Conservation (phyloP, 192 early-diverging fungal species). For the Powellomyces hirtus region DNA sequence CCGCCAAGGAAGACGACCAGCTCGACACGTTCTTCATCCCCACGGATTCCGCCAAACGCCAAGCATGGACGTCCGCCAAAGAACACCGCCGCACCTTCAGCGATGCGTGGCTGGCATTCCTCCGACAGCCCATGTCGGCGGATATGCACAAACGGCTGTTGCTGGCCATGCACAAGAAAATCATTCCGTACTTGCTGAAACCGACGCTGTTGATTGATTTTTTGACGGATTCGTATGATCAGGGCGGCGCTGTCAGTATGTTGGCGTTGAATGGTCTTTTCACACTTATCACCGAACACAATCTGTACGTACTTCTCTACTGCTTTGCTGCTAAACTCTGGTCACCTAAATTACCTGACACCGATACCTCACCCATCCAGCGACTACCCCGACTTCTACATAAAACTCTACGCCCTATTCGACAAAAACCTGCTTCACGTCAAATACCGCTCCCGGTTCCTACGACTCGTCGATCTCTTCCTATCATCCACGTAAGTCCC, state of each 20-base stretch:
- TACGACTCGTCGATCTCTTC: slow-evolving; percentile 88
- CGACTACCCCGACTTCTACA: slow-evolving; percentile 98
- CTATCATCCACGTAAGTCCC: slow-evolving; percentile 71
- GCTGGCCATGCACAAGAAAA: slow-evolving; percentile 77
- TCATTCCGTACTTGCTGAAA: slow-evolving; percentile 83
- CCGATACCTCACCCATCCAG: slow-evolving; percentile 35
- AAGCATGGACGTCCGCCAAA: slow-evolving; percentile 7
- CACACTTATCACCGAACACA: slow-evolving; percentile 91
- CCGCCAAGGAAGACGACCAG: slow-evolving; percentile 9
- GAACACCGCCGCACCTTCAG: slow-evolving; percentile 71
- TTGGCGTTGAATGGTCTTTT: slow-evolving; percentile 95
- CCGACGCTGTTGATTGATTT: slow-evolving; percentile 88
- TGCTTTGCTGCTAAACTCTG: not conserved
- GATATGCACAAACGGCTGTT: slow-evolving; percentile 81
- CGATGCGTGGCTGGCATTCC: slow-evolving; percentile 76
- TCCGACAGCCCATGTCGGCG: slow-evolving; percentile 67
- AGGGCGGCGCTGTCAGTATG: slow-evolving; percentile 82
- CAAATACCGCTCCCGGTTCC: slow-evolving; percentile 93
- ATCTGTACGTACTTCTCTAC: slow-evolving; percentile 64
- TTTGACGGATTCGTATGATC: slow-evolving; percentile 85
- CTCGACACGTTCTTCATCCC: not conserved
- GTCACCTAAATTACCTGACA: not conserved
- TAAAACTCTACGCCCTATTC: slow-evolving; percentile 88
- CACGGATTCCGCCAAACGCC: not conserved
- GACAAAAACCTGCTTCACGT: slow-evolving; percentile 88